Percentiles rank a stretch among this genome's conserved stretches.
Conservation (phyloP, 306 rosid genomes). For the Medicago arabica region DNA sequence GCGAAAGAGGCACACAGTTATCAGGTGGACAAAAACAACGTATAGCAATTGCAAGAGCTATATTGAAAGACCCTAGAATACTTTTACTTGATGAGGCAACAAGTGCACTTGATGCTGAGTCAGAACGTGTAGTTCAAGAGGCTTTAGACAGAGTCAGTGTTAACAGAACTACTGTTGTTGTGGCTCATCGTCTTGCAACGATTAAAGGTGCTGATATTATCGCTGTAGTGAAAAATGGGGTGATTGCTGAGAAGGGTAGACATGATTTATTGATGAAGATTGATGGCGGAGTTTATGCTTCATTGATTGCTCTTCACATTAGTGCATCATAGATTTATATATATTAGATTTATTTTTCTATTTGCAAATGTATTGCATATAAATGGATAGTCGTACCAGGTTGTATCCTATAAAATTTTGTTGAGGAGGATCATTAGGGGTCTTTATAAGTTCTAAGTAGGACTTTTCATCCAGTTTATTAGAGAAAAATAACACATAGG, state of each 20-base stretch:
- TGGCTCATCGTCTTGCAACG: slow-evolving; percentile 79
- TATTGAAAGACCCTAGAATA: slow-evolving; percentile 74
- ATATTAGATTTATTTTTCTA: not conserved
- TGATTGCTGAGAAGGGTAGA: slow-evolving; percentile 72
- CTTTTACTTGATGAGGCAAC: slow-evolving; percentile 89
- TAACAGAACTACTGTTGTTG: slow-evolving; percentile 77
- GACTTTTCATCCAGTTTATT: too few relatives aligned
- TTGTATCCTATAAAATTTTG: not conserved
- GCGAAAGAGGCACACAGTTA: slow-evolving; percentile 81
- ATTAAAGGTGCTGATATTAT: slow-evolving; percentile 75
- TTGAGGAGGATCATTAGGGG: not conserved
- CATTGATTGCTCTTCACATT: slow-evolving; percentile 73
- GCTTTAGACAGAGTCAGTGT: slow-evolving; percentile 83
- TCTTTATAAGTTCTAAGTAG: too few relatives aligned
- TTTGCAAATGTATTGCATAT: not conserved
- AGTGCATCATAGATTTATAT: slow-evolving; percentile 41
- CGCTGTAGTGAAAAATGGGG: slow-evolving; percentile 75
- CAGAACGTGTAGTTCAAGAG: slow-evolving; percentile 77
- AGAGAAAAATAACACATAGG: too few relatives aligned
- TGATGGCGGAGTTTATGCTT: slow-evolving; percentile 66
- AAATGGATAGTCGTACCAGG: not conserved
- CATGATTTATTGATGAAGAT: slow-evolving; percentile 75
- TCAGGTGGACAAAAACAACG: slow-evolving; percentile 95
- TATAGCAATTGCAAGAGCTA: slow-evolving; percentile 86
- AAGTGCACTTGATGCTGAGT: slow-evolving; percentile 85